Evolutionary conservation across 1,284 basidiomycete species (phyloP).

Genomic region (Cryptococcus sp.): DNA sequence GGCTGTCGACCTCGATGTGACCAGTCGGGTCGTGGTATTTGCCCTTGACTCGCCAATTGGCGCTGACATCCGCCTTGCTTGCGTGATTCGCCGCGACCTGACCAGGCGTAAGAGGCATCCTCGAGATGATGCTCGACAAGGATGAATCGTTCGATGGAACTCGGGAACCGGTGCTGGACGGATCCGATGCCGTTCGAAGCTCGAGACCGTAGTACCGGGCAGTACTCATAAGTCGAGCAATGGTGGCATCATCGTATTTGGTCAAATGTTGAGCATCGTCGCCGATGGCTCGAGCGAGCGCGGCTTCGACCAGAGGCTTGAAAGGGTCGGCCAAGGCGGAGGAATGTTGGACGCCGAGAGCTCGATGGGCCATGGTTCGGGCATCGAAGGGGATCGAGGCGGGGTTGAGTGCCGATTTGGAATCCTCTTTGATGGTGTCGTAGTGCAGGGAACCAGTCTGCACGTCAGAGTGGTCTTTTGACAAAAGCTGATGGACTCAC

Average conservation of each 20-base stretch:
- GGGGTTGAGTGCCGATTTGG: neutral
- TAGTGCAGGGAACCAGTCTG: no score
- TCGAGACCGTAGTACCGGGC: neutral
- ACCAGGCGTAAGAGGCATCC: neutral
- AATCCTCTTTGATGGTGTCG: no score
- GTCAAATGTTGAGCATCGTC: neutral
- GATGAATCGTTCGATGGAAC: neutral
- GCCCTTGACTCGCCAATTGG: slow-evolving; percentile 30
- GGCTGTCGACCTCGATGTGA: neutral
- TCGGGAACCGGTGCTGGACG: slow-evolving; percentile 1
- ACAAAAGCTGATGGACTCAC: no score
- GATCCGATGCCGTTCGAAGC: neutral
- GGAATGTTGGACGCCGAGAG: neutral
- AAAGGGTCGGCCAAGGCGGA: neutral
- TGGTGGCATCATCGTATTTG: neutral
- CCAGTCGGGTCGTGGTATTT: neutral
- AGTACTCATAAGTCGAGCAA: neutral
- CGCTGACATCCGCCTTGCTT: slow-evolving; percentile 38
- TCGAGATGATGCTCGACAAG: neutral
- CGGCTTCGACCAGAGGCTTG: slow-evolving; percentile 1
- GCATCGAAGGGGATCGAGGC: neutral
- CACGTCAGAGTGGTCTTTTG: no score
- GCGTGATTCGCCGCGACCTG: slow-evolving; percentile 1
- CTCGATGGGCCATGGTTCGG: neutral
- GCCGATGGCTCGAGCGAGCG: neutral